Evolutionary conservation across 208 protist genomes (phyloP), one percentile per base, ranked within the genome.

Genomic region (Blastocrithidia nonstop): DNA sequence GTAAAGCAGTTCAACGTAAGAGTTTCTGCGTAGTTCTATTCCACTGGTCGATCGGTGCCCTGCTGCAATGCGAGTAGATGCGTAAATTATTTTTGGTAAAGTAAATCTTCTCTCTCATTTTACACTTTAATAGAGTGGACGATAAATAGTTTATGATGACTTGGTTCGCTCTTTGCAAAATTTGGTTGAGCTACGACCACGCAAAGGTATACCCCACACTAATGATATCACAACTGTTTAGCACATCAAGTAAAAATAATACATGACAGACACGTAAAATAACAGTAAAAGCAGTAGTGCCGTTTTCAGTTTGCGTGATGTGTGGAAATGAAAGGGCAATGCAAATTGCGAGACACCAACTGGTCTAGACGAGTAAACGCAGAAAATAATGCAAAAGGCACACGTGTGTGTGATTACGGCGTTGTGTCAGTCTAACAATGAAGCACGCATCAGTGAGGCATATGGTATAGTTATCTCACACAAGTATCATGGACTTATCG

Each of bases 401-500:
- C 74, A 84, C 50, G 19, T 21, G 0, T 48, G 71, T 32, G 77
- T 88, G 15, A 57, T 84, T 31, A 62, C 32, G 1, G 56, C 57
- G 25, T 52, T 84, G 25, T 80, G 74, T 45, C 54, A 33, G 1
- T 77, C 82, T 9, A 71, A 71, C 35, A 19, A 70, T 23, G 59
- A 81, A n/a, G 56, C 62, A 27, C 69, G 69, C 33, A 50, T 74
- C 6, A 76, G 82, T 40, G 66, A 88, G 45, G 78, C 70, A n/a
- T 92, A 92, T 53, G 67, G 55, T 33, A 71, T 92, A 25, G 47
- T 92, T 23, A 66, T 86, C 3, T 57, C 77, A 6, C 83, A 92
- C 69, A 92, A 92, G 60, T 92, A 92, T 46, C 74, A 92, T 40
- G 78, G 78, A 1, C 45, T 92, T 8, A 54, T 69, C 25, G 69